Percentiles rank a stretch among this genome's conserved stretches.
Conservation (phyloP, 192 early-diverging fungal species). For the Pilobolus umbonatus region DNA sequence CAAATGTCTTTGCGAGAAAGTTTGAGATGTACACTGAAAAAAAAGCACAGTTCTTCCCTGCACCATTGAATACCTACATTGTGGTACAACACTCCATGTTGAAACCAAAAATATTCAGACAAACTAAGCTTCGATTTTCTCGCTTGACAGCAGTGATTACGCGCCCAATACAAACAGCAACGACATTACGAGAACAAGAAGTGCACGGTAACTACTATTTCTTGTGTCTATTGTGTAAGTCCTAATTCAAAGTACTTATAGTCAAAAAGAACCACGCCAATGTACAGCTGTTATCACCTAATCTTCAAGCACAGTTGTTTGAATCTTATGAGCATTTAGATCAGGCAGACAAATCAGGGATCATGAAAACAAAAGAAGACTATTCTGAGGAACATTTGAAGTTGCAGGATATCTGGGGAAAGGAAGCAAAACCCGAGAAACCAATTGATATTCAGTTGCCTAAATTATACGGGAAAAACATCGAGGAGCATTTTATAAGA, state of each 20-base stretch:
- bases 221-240: too few relatives aligned
- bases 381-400: constrained; percentile 44
- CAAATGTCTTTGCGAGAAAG: too few relatives aligned
- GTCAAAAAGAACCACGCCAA: constrained; percentile 37
- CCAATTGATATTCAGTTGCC: constrained; percentile 36
- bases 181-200: too few relatives aligned
- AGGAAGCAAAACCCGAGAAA: constrained; percentile 37
- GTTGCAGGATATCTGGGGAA: constrained; percentile 49
- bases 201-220: too few relatives aligned
- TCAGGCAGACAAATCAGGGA: background rate
- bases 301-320: constrained; percentile 48
- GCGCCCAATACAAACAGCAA: background rate
- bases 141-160: too few relatives aligned
- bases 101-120: too few relatives aligned
- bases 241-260: too few relatives aligned
- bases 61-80: too few relatives aligned
- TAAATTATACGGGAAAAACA: constrained; percentile 30
- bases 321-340: background rate
- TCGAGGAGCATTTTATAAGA: constrained; percentile 75
- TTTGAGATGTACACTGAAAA: too few relatives aligned
- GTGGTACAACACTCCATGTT: too few relatives aligned
- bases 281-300: constrained; percentile 58
- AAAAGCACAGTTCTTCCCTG: too few relatives aligned
- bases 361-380: constrained; percentile 14
- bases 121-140: too few relatives aligned